A percentile compares a stretch with the other conserved stretches of the same genome.
Evolutionary conservation across 495 filamentous ascomycete genomes (phyloP).

Genomic region (Tetracladium marchalianum): DNA sequence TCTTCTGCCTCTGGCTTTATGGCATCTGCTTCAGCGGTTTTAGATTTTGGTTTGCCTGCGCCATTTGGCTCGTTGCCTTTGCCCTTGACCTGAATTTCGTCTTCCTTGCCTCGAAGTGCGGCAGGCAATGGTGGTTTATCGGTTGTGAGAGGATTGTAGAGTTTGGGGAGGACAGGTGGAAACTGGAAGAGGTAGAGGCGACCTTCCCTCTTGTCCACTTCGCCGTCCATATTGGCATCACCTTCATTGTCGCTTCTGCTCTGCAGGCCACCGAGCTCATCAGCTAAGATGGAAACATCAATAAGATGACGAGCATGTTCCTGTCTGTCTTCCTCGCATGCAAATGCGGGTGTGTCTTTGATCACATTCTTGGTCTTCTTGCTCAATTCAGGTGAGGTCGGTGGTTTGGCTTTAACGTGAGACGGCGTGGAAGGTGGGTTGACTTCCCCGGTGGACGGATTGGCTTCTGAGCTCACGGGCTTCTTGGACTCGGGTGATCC

Average conservation of each 20-base stretch:
- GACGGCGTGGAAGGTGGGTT: too few relatives aligned
- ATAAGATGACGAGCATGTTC: conserved; percentile 27
- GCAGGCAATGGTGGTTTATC: conserved; percentile 17
- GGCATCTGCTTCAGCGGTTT: background rate
- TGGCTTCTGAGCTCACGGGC: too few relatives aligned
- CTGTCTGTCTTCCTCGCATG: conserved; percentile 25
- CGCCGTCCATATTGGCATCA: conserved; percentile 23
- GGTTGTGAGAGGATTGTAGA: conserved; percentile 19
- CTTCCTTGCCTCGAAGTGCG: conserved; percentile 10
- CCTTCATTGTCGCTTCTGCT: conserved; percentile 16
- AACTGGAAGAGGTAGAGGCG: conserved; percentile 57
- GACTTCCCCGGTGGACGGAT: too few relatives aligned
- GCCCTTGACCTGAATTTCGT: conserved; percentile 18
- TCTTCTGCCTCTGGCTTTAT: conserved; percentile 5
- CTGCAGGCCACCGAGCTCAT: conserved; percentile 25
- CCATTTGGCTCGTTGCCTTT: conserved; percentile 4
- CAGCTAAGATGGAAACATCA: conserved; percentile 21
- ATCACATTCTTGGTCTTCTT: too few relatives aligned
- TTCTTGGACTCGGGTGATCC: too few relatives aligned
- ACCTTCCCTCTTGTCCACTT: conserved; percentile 29
- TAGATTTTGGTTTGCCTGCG: conserved; percentile 5
- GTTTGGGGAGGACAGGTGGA: conserved; percentile 47
- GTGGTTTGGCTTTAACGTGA: too few relatives aligned
- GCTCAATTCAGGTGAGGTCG: too few relatives aligned
- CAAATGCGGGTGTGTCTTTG: conserved; percentile 4